A percentile compares a stretch with the other conserved stretches of the same genome.
Conservation (phyloP, 768 basidiomycete species). For the Kwoniella botswanensis region DNA sequence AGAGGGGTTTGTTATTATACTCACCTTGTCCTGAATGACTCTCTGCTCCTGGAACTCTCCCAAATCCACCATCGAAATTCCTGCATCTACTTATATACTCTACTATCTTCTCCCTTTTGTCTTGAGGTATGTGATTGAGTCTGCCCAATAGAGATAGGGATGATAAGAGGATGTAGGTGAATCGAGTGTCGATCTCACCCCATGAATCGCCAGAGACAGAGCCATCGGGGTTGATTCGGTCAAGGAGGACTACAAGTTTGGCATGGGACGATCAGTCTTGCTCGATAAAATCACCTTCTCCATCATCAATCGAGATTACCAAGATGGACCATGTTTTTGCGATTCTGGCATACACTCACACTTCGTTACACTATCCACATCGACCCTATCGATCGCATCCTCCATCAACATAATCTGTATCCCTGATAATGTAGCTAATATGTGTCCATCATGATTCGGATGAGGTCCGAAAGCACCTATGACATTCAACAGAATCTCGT, state of each 20-base stretch:
- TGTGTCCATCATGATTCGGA: conserved; percentile 89
- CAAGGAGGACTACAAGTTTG: conserved; percentile 71
- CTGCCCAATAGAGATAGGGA: conserved; percentile 80
- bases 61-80: conserved; percentile 97
- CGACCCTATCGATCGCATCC: conserved; percentile 73
- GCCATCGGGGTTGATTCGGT: conserved; percentile 77
- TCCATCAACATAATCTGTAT: conserved; percentile 90
- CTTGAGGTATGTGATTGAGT: conserved; percentile 66
- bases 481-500: neutral
- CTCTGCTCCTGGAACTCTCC: conserved; percentile 80
- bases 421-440: conserved; percentile 83
- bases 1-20: conserved; percentile 1
- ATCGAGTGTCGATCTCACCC: conserved; percentile 92
- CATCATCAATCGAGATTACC: neutral
- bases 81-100: conserved; percentile 75
- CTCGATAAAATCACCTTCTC: neutral
- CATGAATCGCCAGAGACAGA: conserved; percentile 87
- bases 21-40: conserved; percentile 90
- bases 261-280: neutral
- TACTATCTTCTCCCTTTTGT: conserved; percentile 60
- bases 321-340: too few species aligned
- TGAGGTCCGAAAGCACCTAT: conserved; percentile 90
- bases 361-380: conserved; percentile 70
- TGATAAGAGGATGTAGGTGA: conserved; percentile 83
- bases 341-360: too few species aligned